Evolutionary conservation across 306 rosid species (phyloP), one percentile per base, ranked within the genome.

Genomic region (Erythrophleum fordii): DNA sequence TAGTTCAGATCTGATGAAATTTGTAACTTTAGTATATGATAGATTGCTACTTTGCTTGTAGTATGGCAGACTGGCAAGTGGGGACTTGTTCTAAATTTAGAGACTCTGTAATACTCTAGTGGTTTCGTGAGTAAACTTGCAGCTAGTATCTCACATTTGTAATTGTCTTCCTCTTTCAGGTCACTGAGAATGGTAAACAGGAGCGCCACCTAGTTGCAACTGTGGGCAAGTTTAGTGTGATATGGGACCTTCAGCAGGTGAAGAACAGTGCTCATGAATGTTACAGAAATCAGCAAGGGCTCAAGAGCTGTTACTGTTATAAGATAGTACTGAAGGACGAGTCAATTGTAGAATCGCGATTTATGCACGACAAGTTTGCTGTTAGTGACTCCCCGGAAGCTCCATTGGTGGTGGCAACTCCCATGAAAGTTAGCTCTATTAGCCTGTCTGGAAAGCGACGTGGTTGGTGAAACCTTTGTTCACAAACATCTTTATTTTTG

Each of bases 181-280:
- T 94, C 22, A 94, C 98, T 2, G 98, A 94, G 83, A 92, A 86
- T 68, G 98, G 98, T 20, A 92, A 92, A 85, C 98, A 94, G 88
- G 98, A 94, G 87, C 94, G 97, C 18, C 97, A 94, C 84, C 89
- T 90, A 1, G 98, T 94, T 2, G 97, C 93, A 1, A 94, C 98
- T 11, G 98, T 92, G 83, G 98, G 98, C 52, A 94, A 94, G 84
- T 94, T 94, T 76, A 92, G 98, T n/a, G 97, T 94, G 83, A 91
- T 94, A 85, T 94, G 98, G 98, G 97, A 94, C 82, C 92, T 94
- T 84, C 98, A 92, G 89, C 94, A 69, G 78, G 98, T 94, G 77
- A 94, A 91, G 85, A 92, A 91, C 86, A 92, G 87, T 83, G 93
- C 88, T 45, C 98, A 94, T 70, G 90, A 82, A 35, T 94, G 98